Conservation (phyloP, 2,329 filamentous ascomycete genomes). For the Pestalotiopsis sp. region DNA sequence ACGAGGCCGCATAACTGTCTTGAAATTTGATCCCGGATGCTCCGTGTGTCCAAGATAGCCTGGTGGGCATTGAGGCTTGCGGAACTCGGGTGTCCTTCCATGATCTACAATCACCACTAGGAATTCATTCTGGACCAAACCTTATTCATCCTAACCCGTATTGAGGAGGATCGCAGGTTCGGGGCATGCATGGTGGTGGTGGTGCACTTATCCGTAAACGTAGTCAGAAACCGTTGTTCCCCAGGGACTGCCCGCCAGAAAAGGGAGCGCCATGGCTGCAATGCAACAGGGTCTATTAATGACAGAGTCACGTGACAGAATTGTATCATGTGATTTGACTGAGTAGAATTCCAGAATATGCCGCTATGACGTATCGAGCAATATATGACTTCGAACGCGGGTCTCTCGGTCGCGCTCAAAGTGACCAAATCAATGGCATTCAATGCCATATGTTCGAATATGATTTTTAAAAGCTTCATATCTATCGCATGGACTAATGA, state of each 20-base stretch:
- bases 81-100: background rate
- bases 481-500: background rate
- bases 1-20: too few species aligned
- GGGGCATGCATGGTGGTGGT: background rate
- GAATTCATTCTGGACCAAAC: background rate
- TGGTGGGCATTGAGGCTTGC: background rate
- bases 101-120: background rate
- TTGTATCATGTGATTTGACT: background rate
- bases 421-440: background rate
- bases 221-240: background rate
- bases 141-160: background rate
- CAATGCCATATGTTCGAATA: background rate
- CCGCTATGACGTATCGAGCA: background rate
- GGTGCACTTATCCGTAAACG: too few species aligned
- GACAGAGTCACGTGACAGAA: background rate
- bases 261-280: background rate
- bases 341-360: background rate
- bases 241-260: background rate
- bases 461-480: background rate
- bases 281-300: background rate
- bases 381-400: background rate
- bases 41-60: background rate
- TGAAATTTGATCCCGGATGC: background rate
- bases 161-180: background rate
- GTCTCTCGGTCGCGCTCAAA: background rate